Evolutionary conservation across 108 stramenopile genomes (phyloP).

Genomic region (Skeletonema grethae): DNA sequence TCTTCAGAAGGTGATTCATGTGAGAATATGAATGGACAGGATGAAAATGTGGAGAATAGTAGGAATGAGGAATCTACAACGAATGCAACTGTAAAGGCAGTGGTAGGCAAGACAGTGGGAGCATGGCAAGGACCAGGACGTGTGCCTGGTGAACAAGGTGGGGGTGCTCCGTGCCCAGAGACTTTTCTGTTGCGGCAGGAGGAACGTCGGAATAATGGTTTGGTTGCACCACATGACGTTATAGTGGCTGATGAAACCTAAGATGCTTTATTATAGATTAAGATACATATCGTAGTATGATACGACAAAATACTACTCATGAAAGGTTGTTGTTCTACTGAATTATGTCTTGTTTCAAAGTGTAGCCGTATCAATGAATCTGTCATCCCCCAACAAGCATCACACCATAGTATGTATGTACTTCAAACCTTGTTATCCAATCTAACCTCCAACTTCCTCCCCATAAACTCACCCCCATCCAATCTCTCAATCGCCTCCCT

Average conservation of each 20-base stretch:
- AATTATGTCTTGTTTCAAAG: too few species aligned
- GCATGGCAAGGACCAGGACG: slow-evolving; percentile 69
- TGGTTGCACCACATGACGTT: too few species aligned
- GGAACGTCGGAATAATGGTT: slow-evolving; percentile 35
- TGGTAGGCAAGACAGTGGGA: slow-evolving; percentile 41
- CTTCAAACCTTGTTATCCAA: slow-evolving; percentile 55
- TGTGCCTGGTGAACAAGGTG: slow-evolving; percentile 70
- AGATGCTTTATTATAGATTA: too few species aligned
- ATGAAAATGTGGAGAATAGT: not conserved
- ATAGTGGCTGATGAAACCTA: too few species aligned
- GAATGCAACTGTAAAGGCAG: slow-evolving; percentile 2
- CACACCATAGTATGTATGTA: too few species aligned
- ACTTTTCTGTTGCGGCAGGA: slow-evolving; percentile 77
- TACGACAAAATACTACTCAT: too few species aligned
- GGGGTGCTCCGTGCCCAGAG: slow-evolving; percentile 88
- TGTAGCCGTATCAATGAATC: too few species aligned
- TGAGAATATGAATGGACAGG: not conserved
- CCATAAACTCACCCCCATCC: slow-evolving; percentile 82
- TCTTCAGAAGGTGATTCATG: not conserved
- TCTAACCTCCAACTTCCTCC: slow-evolving; percentile 72
- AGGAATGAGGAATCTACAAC: slow-evolving; percentile 8
- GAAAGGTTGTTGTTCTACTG: too few species aligned
- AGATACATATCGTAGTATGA: too few species aligned
- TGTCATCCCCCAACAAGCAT: too few species aligned
- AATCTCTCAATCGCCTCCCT: slow-evolving; percentile 72